A percentile compares a stretch with the other conserved stretches of the same genome.
phyloP scores from a whole-genome alignment of 305 asterid genomes.

The Fraxinus velutina region DNA sequence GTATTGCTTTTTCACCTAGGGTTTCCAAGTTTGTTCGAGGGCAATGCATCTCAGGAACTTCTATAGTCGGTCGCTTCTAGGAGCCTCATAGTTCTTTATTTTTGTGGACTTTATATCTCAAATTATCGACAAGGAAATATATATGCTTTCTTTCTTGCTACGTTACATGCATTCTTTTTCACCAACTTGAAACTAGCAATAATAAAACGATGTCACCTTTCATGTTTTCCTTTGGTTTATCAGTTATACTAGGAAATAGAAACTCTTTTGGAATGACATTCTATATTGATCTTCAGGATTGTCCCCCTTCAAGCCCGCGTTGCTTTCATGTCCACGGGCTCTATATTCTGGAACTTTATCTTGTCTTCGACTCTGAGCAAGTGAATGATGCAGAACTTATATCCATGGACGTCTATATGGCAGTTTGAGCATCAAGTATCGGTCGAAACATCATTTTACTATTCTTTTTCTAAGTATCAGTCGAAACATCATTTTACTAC shows the following conservation, averaged over 20 bases:
- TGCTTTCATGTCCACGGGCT: constrained; percentile 88
- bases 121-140: background rate
- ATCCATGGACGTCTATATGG: background rate
- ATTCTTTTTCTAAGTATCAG: background rate
- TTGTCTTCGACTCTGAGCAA: constrained; percentile 76
- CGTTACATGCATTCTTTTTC: background rate
- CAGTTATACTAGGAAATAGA: background rate
- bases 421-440: constrained; percentile 22
- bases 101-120: background rate
- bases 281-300: constrained; percentile 43
- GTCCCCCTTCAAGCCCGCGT: constrained; percentile 92
- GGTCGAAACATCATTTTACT: background rate
- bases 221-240: background rate
- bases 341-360: constrained; percentile 89
- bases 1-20: background rate
- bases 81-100: background rate
- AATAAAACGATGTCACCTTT: background rate
- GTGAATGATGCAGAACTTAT: constrained; percentile 31
- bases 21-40: background rate
- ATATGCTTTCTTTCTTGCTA: background rate
- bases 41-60: background rate
- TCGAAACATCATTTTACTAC: background rate
- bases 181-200: background rate
- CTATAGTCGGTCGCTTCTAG: background rate
- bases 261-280: constrained; percentile 2